Percentiles rank a stretch among this genome's conserved stretches.
Conservation (phyloP, 2,329 filamentous ascomycete species). For the Catunica adiposa region DNA sequence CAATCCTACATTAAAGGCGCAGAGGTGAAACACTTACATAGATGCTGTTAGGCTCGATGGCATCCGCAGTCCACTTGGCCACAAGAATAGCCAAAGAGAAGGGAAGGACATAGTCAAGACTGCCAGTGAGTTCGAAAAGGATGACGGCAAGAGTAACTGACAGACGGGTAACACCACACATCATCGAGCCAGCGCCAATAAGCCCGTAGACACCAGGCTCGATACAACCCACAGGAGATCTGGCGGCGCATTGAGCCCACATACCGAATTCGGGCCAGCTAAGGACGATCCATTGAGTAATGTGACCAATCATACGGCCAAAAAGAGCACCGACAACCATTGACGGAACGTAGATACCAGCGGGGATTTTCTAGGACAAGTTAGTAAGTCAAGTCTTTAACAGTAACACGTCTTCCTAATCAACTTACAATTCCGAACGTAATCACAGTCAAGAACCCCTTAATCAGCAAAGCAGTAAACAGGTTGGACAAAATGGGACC, state of each 20-base stretch:
- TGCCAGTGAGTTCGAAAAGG: conserved; percentile 87
- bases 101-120: conserved; percentile 83
- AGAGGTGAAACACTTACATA: conserved; percentile 40
- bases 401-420: background rate
- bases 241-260: conserved; percentile 57
- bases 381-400: background rate
- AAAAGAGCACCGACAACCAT: conserved; percentile 96
- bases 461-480: conserved; percentile 68
- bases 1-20: background rate
- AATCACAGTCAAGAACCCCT: conserved; percentile 71
- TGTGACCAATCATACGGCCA: conserved; percentile 73
- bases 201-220: conserved; percentile 94
- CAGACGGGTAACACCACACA: conserved; percentile 90
- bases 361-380: conserved; percentile 57
- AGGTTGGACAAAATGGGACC: conserved; percentile 57
- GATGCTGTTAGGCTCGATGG: conserved; percentile 83
- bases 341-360: conserved; percentile 93
- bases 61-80: conserved; percentile 96
- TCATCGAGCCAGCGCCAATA: conserved; percentile 85
- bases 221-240: conserved; percentile 65
- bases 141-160: conserved; percentile 92
- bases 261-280: conserved; percentile 53
- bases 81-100: conserved; percentile 86
- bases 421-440: conserved; percentile 69
- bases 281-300: conserved; percentile 66